phyloP scores from a whole-genome alignment of 139 green algal genomes.

The Haematococcus lacustris region DNA sequence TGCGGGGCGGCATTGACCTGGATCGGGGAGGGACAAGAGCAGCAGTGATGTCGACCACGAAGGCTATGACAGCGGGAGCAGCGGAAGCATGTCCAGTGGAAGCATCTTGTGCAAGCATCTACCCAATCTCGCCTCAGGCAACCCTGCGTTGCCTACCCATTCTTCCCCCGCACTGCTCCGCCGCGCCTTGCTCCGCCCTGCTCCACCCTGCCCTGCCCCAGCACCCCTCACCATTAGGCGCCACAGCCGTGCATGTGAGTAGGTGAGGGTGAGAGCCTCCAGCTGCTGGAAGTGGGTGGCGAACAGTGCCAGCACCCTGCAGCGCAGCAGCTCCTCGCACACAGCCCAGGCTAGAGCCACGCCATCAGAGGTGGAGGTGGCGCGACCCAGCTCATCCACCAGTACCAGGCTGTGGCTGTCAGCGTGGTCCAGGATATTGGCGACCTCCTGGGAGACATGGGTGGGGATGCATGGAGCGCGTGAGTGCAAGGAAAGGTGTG shows the following conservation, averaged over 20 bases:
- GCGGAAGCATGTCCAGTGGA: not conserved
- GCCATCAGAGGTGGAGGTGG: slow-evolving; percentile 71
- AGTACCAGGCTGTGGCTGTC: slow-evolving; percentile 52
- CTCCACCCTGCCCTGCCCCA: not conserved
- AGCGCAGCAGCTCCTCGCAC: slow-evolving; percentile 29
- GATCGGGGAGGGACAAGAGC: not conserved
- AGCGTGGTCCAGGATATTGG: slow-evolving; percentile 48
- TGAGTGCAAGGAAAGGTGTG: no score
- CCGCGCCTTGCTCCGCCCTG: not conserved
- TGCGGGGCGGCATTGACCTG: not conserved
- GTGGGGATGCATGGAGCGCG: no score
- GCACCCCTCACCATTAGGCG: slow-evolving; percentile 42
- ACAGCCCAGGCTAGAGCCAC: slow-evolving; percentile 70
- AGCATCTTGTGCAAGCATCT: not conserved
- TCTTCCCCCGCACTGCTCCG: not conserved
- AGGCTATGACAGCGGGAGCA: no score
- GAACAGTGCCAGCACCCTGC: slow-evolving; percentile 44
- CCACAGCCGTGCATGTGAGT: slow-evolving; percentile 55
- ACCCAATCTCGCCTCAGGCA: not conserved
- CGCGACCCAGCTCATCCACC: slow-evolving; percentile 75
- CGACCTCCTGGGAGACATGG: slow-evolving; percentile 29
- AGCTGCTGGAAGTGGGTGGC: slow-evolving; percentile 70
- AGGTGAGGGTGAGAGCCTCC: slow-evolving; percentile 44
- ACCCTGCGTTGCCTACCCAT: not conserved
- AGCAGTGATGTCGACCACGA: no score